Conservation (phyloP, 2,329 filamentous ascomycete species). For the Ophiostoma angusticollis region DNA sequence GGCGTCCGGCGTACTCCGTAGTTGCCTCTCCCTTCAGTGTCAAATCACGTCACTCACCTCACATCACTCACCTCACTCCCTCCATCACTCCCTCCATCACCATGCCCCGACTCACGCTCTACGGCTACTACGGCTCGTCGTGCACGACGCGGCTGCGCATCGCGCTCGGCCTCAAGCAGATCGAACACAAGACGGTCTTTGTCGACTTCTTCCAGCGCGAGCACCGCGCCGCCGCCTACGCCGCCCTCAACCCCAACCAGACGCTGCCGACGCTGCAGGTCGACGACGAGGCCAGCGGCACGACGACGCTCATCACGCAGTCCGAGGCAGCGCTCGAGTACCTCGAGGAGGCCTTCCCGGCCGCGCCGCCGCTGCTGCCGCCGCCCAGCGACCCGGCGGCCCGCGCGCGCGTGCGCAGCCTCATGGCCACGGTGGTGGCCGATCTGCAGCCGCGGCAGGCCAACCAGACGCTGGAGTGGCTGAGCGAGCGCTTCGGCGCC, state of each 20-base stretch:
- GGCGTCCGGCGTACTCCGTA: no score
- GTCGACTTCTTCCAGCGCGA: slow-evolving; percentile 43
- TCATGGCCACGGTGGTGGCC: slow-evolving; percentile 39
- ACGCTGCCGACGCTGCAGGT: slow-evolving; percentile 41
- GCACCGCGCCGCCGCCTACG: slow-evolving; percentile 33
- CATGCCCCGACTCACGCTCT: slow-evolving; percentile 25
- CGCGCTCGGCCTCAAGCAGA: slow-evolving; percentile 40
- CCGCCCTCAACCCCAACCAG: slow-evolving; percentile 36
- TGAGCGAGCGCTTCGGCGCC: slow-evolving; percentile 29
- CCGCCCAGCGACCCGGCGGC: slow-evolving; percentile 21
- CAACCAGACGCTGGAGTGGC: slow-evolving; percentile 35
- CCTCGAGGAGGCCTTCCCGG: slow-evolving; percentile 40
- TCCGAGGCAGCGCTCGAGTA: slow-evolving; percentile 50
- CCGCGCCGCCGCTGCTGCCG: slow-evolving; percentile 31
- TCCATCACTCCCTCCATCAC: not conserved
- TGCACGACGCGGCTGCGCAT: slow-evolving; percentile 50
- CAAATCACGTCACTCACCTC: not conserved
- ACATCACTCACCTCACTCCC: not conserved
- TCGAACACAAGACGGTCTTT: slow-evolving; percentile 32
- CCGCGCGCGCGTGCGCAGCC: slow-evolving; percentile 38
- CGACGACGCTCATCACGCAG: slow-evolving; percentile 17
- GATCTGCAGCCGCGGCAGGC: slow-evolving; percentile 52
- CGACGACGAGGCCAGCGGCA: slow-evolving; percentile 11
- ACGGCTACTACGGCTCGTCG: slow-evolving; percentile 51
- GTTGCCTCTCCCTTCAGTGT: no score